Evolutionary conservation across 805 yeast genomes (phyloP).

Genomic region (Millerozyma acaciae): DNA sequence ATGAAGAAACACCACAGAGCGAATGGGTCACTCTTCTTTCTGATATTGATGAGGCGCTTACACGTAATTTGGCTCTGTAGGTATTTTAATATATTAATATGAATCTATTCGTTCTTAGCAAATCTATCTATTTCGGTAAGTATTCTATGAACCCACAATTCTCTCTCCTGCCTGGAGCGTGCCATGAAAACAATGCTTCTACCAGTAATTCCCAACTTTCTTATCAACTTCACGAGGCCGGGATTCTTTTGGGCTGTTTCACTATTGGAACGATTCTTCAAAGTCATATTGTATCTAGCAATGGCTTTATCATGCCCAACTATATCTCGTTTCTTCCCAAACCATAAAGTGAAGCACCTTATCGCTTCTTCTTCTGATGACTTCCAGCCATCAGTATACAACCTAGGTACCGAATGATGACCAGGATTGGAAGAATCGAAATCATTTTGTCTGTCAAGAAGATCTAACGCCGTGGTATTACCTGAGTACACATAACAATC

Average conservation of each 20-base stretch:
- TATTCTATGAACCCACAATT: conserved; percentile 65
- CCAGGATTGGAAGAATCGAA: conserved; percentile 52
- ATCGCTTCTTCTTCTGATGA: conserved; percentile 73
- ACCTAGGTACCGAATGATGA: conserved; percentile 58
- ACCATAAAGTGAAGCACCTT: conserved; percentile 83
- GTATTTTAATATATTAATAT: neutral
- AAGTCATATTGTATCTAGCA: conserved; percentile 9
- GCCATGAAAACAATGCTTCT: conserved; percentile 72
- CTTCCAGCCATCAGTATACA: conserved; percentile 80
- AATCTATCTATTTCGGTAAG: conserved; percentile 44
- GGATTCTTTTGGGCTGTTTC: conserved; percentile 32
- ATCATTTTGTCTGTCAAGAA: conserved; percentile 45
- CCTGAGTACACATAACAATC: conserved; percentile 80
- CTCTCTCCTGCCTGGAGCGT: conserved; percentile 76
- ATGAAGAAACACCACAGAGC: neutral
- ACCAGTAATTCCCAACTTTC: conserved; percentile 64
- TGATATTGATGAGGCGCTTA: conserved; percentile 16
- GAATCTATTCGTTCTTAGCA: conserved; percentile 10
- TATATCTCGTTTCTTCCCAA: conserved; percentile 57
- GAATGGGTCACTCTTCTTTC: conserved; percentile 10
- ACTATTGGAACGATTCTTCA: conserved; percentile 1
- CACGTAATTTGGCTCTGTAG: neutral
- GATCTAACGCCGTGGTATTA: conserved; percentile 50
- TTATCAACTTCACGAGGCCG: conserved; percentile 41
- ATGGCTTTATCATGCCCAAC: conserved; percentile 15